These are phyloP conservation scores for Isatis lusitanica DNA, from an alignment of 441 rosid genomes.

Conservation along the genomic window DNA sequence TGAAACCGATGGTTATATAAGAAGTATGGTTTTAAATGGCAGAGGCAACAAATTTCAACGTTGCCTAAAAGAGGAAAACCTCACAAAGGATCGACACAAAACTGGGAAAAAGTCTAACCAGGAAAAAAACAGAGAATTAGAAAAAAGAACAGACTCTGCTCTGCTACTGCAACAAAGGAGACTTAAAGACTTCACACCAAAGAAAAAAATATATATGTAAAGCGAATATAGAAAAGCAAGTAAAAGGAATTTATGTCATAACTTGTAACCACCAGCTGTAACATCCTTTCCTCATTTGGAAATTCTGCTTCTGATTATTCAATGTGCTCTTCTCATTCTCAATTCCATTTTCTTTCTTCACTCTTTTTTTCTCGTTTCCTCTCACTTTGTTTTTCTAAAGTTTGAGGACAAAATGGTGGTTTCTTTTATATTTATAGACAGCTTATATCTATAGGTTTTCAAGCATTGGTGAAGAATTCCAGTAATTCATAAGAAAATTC, in stretches of 20 bases:
- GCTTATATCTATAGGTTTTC: neutral
- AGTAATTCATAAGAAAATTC: neutral
- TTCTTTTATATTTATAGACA: neutral
- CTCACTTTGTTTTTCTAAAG: neutral
- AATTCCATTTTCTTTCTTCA: neutral
- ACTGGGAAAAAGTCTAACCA: neutral
- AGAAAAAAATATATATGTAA: neutral
- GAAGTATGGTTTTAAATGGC: constrained; percentile 41
- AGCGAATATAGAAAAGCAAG: neutral
- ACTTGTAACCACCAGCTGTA: constrained; percentile 37
- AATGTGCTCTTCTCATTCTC: constrained; percentile 36
- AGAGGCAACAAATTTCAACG: constrained; percentile 44
- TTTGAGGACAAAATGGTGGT: neutral
- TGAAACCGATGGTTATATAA: constrained; percentile 54
- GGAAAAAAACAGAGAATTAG: constrained; percentile 28
- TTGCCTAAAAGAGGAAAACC: constrained; percentile 48
- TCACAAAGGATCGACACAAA: constrained; percentile 32
- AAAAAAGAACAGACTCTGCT: constrained; percentile 20
- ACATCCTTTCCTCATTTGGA: constrained; percentile 36
- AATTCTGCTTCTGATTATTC: constrained; percentile 34
- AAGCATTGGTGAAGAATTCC: neutral
- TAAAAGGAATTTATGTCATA: constrained; percentile 36
- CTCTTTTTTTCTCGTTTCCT: neutral
- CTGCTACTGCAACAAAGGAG: constrained; percentile 31
- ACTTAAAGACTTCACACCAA: neutral